A percentile compares a stretch with the other conserved stretches of the same genome.
Conservation (phyloP, 305 asterid genomes). For the Fraxinus latifolia region DNA sequence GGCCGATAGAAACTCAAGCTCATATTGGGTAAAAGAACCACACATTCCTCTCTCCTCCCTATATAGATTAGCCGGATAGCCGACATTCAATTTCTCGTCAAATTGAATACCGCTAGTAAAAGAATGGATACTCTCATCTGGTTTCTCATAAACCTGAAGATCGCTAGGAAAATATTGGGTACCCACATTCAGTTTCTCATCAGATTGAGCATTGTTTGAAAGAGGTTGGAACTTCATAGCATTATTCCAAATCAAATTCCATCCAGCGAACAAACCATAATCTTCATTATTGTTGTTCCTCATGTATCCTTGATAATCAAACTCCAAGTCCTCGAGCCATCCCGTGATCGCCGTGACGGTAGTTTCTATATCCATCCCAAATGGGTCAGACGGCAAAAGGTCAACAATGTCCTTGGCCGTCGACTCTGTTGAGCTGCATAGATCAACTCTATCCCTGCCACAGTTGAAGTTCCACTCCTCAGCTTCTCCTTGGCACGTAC, state of each 20-base stretch:
- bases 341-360: constrained; percentile 69
- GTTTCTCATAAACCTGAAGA: constrained; percentile 26
- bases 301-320: constrained; percentile 45
- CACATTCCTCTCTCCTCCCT: constrained; percentile 31
- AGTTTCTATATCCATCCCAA: constrained; percentile 64
- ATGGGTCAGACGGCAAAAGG: constrained; percentile 82
- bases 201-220: constrained; percentile 25
- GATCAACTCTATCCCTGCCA: constrained; percentile 40
- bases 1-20: constrained; percentile 19
- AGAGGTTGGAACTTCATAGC: constrained; percentile 45
- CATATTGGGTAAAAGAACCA: constrained; percentile 26
- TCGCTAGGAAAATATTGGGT: constrained; percentile 32
- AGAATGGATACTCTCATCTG: constrained; percentile 20
- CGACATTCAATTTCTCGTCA: constrained; percentile 21
- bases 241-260: constrained; percentile 50
- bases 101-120: constrained; percentile 22
- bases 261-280: constrained; percentile 47
- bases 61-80: constrained; percentile 20
- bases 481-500: constrained; percentile 33
- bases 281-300: constrained; percentile 37
- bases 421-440: constrained; percentile 40
- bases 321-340: constrained; percentile 72
- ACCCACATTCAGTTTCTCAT: constrained; percentile 26
- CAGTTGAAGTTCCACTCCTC: constrained; percentile 35
- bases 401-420: constrained; percentile 48